These are phyloP conservation scores for Arabidopsis thaliana DNA, from an alignment of 345 rosid species.

Conservation along the genomic window TAIR10.1 NC_003074.8:9508001-9508500, in stretches of 20 bases:
- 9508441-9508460: conserved; percentile 62
- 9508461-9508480: conserved; percentile 62
- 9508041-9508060: conserved; percentile 41
- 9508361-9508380: conserved; percentile 80
- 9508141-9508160: conserved; percentile 28
- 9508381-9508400: conserved; percentile 92
- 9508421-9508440: conserved; percentile 53
- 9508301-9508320: conserved; percentile 57
- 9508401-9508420: conserved; percentile 76
- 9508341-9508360: conserved; percentile 79
- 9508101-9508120: conserved; percentile 34
- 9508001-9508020: conserved; percentile 41
- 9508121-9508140: conserved; percentile 45
- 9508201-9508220: conserved; percentile 73
- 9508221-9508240: conserved; percentile 77
- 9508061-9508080: conserved; percentile 37
- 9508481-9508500: conserved; percentile 82
- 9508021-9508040: conserved; percentile 49
- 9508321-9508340: conserved; percentile 87
- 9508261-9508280: conserved; percentile 50
- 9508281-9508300: conserved; percentile 49
- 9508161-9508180: conserved; percentile 17
- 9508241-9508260: conserved; percentile 69
- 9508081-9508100: conserved; percentile 40
- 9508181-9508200: conserved; percentile 38